These are phyloP conservation scores for Barnettozyma hawaiiensis DNA, from an alignment of 1,139 yeast species.

Conservation along the genomic window DNA sequence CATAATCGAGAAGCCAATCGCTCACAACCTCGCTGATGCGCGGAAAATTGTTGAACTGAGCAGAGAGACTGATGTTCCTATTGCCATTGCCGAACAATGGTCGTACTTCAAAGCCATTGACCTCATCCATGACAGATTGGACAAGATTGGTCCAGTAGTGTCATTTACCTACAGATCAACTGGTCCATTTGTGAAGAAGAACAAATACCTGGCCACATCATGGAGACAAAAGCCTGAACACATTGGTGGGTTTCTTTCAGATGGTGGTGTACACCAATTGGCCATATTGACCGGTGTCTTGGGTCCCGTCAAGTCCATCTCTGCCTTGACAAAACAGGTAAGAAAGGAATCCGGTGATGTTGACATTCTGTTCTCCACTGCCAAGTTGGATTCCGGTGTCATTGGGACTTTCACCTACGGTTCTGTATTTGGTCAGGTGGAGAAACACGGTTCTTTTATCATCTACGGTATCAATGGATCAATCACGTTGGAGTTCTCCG, in stretches of 20 bases:
- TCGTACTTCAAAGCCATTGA: conserved; percentile 55
- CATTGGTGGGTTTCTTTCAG: conserved; percentile 85
- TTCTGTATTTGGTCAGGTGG: conserved; percentile 83
- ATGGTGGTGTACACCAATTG: conserved; percentile 94
- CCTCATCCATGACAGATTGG: conserved; percentile 48
- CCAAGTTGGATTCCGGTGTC: conserved; percentile 52
- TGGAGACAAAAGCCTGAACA: conserved; percentile 92
- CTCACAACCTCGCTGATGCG: conserved; percentile 79
- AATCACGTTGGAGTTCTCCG: conserved; percentile 53
- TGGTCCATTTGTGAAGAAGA: conserved; percentile 64
- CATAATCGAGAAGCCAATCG: conserved; percentile 84
- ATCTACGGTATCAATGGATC: conserved; percentile 80
- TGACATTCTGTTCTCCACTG: conserved; percentile 69
- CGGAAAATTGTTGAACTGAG: conserved; percentile 66
- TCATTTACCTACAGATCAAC: conserved; percentile 78
- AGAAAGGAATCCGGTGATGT: conserved; percentile 69
- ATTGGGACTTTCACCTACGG: conserved; percentile 91
- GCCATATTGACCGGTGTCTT: conserved; percentile 80
- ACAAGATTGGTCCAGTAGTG: conserved; percentile 68
- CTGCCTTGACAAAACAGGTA: conserved; percentile 72
- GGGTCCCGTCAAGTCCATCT: conserved; percentile 63
- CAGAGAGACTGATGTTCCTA: conserved; percentile 54
- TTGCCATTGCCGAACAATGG: conserved; percentile 83
- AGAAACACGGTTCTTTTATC: conserved; percentile 57
- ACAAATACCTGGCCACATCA: conserved; percentile 61